phyloP scores from a whole-genome alignment of 2,329 filamentous ascomycete species.

The Trichoderma gracile region DNA sequence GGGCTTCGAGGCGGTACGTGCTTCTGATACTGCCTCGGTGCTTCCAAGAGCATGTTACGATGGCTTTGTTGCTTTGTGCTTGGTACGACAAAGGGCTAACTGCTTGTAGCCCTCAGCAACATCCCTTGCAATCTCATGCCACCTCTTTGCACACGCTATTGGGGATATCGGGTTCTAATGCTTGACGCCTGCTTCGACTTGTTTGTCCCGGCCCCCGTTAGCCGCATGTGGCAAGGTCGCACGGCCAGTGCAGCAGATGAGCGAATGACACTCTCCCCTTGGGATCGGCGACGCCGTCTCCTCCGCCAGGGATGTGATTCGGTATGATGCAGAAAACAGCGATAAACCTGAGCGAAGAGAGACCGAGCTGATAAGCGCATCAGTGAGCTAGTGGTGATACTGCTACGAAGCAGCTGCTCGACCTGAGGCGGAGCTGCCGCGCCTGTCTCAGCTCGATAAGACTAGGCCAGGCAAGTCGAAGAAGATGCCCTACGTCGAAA shows the following conservation, averaged over 20 bases:
- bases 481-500: neutral
- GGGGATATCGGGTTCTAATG: neutral
- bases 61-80: neutral
- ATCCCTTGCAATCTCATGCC: slow-evolving; percentile 19
- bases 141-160: neutral
- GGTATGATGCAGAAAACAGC: slow-evolving; percentile 2
- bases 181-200: neutral
- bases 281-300: slow-evolving; percentile 23
- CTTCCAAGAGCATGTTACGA: neutral
- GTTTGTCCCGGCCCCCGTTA: slow-evolving; percentile 6
- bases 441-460: neutral
- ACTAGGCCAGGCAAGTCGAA: neutral
- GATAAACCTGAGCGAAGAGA: neutral
- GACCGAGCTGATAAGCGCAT: slow-evolving; percentile 14
- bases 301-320: neutral
- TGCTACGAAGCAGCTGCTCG: neutral
- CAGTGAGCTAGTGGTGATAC: neutral
- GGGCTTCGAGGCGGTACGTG: too few species aligned
- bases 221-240: slow-evolving; percentile 1
- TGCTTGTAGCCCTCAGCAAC: neutral
- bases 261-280: slow-evolving; percentile 9
- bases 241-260: neutral
- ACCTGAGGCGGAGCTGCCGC: slow-evolving; percentile 7
- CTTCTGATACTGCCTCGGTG: neutral
- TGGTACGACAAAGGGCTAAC: neutral